These are phyloP conservation scores for Lecanosticta acicola DNA, from an alignment of 2,329 filamentous ascomycete species.

Conservation along the genomic window DNA sequence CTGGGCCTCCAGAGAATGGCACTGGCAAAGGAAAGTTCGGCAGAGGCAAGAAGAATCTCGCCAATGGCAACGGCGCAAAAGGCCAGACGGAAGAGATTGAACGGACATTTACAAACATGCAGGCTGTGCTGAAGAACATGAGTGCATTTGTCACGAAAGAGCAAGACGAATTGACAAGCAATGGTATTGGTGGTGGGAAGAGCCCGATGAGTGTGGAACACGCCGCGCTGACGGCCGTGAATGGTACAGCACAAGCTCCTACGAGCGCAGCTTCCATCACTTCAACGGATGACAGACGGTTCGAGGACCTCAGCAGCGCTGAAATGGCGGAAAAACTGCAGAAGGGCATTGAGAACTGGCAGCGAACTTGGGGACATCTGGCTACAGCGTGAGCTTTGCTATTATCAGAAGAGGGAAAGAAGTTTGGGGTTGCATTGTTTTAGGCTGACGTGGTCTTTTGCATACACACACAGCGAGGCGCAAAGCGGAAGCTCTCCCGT, in stretches of 20 bases:
- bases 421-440: not conserved
- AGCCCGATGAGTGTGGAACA: conserved; percentile 2
- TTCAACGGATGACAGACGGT: conserved; percentile 33
- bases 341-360: conserved; percentile 52
- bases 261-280: conserved; percentile 3
- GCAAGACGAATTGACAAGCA: conserved; percentile 8
- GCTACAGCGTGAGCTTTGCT: conserved; percentile 1
- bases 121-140: conserved; percentile 16
- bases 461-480: not conserved
- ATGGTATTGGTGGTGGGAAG: not conserved
- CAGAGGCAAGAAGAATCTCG: conserved; percentile 27
- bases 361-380: conserved; percentile 10
- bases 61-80: conserved; percentile 23
- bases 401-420: no score
- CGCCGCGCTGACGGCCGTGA: not conserved
- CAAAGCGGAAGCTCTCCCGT: not conserved
- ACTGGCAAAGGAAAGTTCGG: conserved; percentile 31
- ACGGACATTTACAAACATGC: conserved; percentile 24
- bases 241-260: not conserved
- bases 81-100: conserved; percentile 13
- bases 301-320: conserved; percentile 69
- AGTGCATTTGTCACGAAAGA: conserved; percentile 16
- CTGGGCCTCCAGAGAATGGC: conserved; percentile 36
- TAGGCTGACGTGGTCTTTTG: not conserved
- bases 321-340: conserved; percentile 91